Conservation (phyloP, 345 rosid species). For the Bruguiera parviflora region DNA sequence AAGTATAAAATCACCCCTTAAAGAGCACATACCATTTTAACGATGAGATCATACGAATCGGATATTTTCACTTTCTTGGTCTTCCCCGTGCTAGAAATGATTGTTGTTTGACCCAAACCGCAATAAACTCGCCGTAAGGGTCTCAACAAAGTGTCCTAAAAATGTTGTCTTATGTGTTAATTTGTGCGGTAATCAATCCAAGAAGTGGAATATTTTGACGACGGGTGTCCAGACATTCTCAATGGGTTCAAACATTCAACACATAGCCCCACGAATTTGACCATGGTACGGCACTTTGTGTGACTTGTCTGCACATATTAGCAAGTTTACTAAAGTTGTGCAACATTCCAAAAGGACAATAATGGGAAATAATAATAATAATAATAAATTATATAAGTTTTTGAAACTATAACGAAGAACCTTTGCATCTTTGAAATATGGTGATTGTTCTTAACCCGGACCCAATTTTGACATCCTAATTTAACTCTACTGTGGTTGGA, state of each 20-base stretch:
- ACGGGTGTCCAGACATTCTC: conserved; percentile 16
- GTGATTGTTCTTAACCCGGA: too few species aligned
- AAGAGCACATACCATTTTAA: too few species aligned
- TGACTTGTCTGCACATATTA: background rate
- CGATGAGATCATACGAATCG: background rate
- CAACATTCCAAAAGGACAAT: background rate
- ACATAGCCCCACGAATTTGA: conserved; percentile 24
- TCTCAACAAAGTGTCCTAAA: background rate
- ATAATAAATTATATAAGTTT: background rate
- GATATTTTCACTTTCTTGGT: background rate
- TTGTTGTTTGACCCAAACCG: conserved; percentile 10
- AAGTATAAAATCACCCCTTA: too few species aligned
- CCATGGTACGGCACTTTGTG: conserved; percentile 5
- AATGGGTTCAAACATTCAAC: conserved; percentile 6
- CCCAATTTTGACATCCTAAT: too few species aligned
- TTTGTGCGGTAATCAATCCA: conserved; percentile 9
- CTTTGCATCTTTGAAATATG: too few species aligned
- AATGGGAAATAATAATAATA: background rate
- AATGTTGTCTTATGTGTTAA: background rate
- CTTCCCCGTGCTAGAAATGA: background rate
- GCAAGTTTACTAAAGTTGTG: too few species aligned
- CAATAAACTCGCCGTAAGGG: conserved; percentile 1
- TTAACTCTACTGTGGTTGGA: too few species aligned
- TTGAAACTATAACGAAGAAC: too few species aligned
- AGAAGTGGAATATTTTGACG: conserved; percentile 4